Base-by-base conservation (phyloP, 75 land plant species). In the Sequoiadendron giganteum region DNA sequence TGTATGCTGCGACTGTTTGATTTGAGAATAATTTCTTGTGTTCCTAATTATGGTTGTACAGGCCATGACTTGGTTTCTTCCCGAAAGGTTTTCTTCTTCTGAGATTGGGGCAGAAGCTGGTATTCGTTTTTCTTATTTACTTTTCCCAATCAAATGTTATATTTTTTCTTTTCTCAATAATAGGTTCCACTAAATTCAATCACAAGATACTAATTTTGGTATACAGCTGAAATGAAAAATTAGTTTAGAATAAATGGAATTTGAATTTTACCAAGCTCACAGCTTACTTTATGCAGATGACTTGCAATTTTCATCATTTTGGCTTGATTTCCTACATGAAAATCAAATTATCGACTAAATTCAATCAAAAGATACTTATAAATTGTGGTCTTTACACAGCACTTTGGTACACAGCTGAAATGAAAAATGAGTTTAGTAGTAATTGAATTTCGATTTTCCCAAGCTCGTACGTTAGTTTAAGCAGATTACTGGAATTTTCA, bases 41-140 rank as follows among this genome's bases (percentile, higher is more conserved):
- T 68, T 65, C 39, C 19, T 43, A 85, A 25, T 83, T 68, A 55
- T 54, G n/a, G 28, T 83, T 11, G 76, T 86, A 58, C 94, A 98
- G 99, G 97, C 96, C 10, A 32, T 95, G 88, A 98, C 99, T 58
- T 98, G 99, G 99, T 86, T 98, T 83, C 93, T 98, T 83, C 99
- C 99, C 10, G 99, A 98, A 88, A 92, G 99, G 30, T 97, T 98
- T 88, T 93, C 99, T 13, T 88, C 86, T 42, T 98, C 99, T 54
- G 99, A 97, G 83, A 94, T 98, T 77, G 97, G 92, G 49, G 95
- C 99, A 78, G 99, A 98, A 98, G 95, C 99, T 91, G 93, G 99
- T 98, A 92, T 21, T 85, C 48, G 28, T 18, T 87, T 36, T 38
- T 34, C 1, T 6, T 73, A 10, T 32, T 11, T 2, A 52, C 55